A percentile compares a stretch with the other conserved stretches of the same genome.
phyloP scores from a whole-genome alignment of 306 rosid genomes.

The Cicer pinnatifidum region DNA sequence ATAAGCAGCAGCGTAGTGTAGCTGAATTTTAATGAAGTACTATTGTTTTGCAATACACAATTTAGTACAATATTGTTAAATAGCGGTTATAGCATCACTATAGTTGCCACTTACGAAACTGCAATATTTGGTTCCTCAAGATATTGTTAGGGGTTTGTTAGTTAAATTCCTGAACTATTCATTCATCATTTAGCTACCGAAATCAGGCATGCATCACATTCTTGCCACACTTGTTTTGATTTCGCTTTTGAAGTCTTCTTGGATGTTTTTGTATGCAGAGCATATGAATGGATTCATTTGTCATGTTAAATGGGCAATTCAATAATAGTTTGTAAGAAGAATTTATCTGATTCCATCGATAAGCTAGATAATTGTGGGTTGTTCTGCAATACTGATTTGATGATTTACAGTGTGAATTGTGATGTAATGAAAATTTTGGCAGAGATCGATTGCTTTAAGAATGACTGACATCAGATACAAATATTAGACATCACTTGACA shows the following conservation, averaged over 20 bases:
- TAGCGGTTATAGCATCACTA: neutral
- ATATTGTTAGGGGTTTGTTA: neutral
- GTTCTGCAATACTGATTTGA: neutral
- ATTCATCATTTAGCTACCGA: neutral
- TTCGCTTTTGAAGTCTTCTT: neutral
- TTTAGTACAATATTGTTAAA: too few relatives aligned
- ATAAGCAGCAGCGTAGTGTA: too few relatives aligned
- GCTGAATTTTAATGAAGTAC: too few relatives aligned
- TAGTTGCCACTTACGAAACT: neutral
- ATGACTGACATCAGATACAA: neutral
- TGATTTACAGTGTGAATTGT: slow-evolving; percentile 1
- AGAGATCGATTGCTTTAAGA: slow-evolving; percentile 10
- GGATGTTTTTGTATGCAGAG: neutral
- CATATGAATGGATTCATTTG: slow-evolving; percentile 9
- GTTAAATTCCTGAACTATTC: too few relatives aligned
- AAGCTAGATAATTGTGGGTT: slow-evolving; percentile 10
- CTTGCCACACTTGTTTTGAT: neutral
- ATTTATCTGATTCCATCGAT: neutral
- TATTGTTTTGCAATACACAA: too few relatives aligned
- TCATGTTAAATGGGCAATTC: neutral
- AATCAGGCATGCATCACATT: neutral
- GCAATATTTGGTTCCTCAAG: neutral
- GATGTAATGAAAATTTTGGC: slow-evolving; percentile 1
- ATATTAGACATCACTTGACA: too few relatives aligned
- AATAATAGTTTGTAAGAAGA: neutral